Evolutionary conservation across 2,329 filamentous ascomycete genomes (phyloP), one percentile per base, ranked within the genome.

Genomic region (Ceratocystis cubensis): DNA sequence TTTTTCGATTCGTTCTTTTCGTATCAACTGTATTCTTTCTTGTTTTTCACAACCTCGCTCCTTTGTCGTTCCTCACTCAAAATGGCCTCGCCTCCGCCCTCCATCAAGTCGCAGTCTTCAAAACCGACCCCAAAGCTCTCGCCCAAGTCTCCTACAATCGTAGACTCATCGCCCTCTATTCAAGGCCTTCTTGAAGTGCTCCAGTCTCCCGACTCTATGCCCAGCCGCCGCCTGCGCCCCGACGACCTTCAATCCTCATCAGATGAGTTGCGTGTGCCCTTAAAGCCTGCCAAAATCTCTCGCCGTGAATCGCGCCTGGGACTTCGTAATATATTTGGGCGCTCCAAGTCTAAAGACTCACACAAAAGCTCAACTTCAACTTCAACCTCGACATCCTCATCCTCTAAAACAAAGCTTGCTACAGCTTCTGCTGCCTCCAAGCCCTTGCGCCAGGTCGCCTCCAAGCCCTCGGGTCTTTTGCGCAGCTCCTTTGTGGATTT

Each of bases 231-330:
- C 37, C 44, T 68, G n/a, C 68, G 69, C 45, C 69, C 68, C 8
- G 61, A 64, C 15, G 63, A 70, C 45, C 15, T 70, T 1, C 57
- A 61, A 25, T 13, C 67, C 4, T 64, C 64, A 15, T 61, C 48
- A 28, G 69, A 69, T 13, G 75, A 76, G 66, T 74, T 74, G 61
- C 75, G 77, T 33, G 70, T 79, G 4, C 77, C 79, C 13, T 69
- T 81, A 66, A 78, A 79, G 46, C 69, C 73, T 6, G 76, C 77
- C 61, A 81, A 77, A 70, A 70, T 77, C 28, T 72, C 71, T 65
- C 78, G 75, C 71, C 75, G 81, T 69, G 81, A 83, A 68, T 84
- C 82, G 17, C 80, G 76, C 67, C 71, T 83, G 63, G 81, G 79
- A 2, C 72, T 84, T 62, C 76, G 80, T 65, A 79, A 74, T 69